Evolutionary conservation across 768 basidiomycete species (phyloP).

Genomic region (Leccinum disarticulatum): DNA sequence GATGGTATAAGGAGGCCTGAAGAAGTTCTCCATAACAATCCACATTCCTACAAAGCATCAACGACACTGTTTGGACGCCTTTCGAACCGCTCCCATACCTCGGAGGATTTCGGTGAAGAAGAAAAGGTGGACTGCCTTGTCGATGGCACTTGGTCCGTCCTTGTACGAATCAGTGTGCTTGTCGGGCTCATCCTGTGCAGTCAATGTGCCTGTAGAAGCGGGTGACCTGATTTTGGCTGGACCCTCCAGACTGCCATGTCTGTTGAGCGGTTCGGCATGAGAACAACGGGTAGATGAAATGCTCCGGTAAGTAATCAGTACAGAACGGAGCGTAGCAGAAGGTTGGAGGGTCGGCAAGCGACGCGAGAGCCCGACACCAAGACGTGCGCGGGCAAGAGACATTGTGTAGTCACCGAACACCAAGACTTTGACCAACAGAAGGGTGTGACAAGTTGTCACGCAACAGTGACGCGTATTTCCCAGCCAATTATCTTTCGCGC

Average conservation of each 20-base stretch:
- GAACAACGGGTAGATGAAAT: slow-evolving; percentile 26
- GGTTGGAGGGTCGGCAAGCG: slow-evolving; percentile 35
- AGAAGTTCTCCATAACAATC: slow-evolving; percentile 91
- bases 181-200: slow-evolving; percentile 43
- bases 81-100: slow-evolving; percentile 53
- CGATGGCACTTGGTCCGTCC: slow-evolving; percentile 83
- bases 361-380: slow-evolving; percentile 53
- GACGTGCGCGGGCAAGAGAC: slow-evolving; percentile 55
- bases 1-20: slow-evolving; percentile 96
- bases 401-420: slow-evolving; percentile 36
- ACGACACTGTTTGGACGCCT: slow-evolving; percentile 1
- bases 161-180: slow-evolving; percentile 68
- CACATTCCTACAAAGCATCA: slow-evolving; percentile 76
- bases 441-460: slow-evolving; percentile 31
- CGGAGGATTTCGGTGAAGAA: slow-evolving; percentile 98
- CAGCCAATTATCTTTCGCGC: slow-evolving; percentile 28
- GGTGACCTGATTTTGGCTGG: slow-evolving; percentile 34
- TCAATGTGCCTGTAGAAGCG: slow-evolving; percentile 31
- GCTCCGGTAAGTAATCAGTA: slow-evolving; percentile 46
- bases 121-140: slow-evolving; percentile 95
- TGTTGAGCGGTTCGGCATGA: slow-evolving; percentile 21
- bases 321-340: slow-evolving; percentile 33
- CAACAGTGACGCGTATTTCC: slow-evolving; percentile 18
- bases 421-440: slow-evolving; percentile 13
- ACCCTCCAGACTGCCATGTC: slow-evolving; percentile 21